A percentile compares a stretch with the other conserved stretches of the same genome.
Conservation (phyloP, 75 land plant genomes). For the Pinus taeda region DNA sequence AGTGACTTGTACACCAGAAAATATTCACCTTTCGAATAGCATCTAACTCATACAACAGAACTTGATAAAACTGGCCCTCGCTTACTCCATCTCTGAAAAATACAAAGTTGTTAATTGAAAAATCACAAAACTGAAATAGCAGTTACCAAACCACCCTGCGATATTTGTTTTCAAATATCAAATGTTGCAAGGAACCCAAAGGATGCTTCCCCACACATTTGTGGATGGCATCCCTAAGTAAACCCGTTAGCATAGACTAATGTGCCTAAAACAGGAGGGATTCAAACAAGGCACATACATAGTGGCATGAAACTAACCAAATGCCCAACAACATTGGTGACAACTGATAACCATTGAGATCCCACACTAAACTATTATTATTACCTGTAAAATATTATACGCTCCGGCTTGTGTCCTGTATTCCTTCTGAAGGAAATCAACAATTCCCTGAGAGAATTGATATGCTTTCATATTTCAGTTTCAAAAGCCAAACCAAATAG, state of each 20-base stretch:
- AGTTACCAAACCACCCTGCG: too few relatives aligned
- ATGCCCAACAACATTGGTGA: too few relatives aligned
- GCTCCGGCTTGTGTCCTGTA: constrained; percentile 74
- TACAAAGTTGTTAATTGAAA: background rate
- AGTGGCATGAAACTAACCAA: too few relatives aligned
- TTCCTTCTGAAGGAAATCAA: constrained; percentile 75
- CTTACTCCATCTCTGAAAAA: constrained; percentile 89
- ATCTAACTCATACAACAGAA: constrained; percentile 82
- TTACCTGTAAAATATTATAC: constrained; percentile 93
- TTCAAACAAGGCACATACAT: too few relatives aligned
- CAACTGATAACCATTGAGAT: background rate
- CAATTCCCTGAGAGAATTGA: constrained; percentile 53
- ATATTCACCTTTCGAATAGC: constrained; percentile 76
- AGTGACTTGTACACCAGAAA: too few relatives aligned
- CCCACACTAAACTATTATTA: background rate
- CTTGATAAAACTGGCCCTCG: constrained; percentile 97
- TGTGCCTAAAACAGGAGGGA: too few relatives aligned
- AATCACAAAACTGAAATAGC: too few relatives aligned
- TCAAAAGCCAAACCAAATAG: background rate
- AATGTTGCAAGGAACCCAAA: background rate
- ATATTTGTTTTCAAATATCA: background rate
- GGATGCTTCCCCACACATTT: background rate
- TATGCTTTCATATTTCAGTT: background rate
- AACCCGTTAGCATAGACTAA: too few relatives aligned
- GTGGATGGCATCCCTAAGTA: too few relatives aligned